Evolutionary conservation across 441 rosid genomes (phyloP), one percentile per base, ranked within the genome.

Genomic region (Macaranga tanarius): DNA sequence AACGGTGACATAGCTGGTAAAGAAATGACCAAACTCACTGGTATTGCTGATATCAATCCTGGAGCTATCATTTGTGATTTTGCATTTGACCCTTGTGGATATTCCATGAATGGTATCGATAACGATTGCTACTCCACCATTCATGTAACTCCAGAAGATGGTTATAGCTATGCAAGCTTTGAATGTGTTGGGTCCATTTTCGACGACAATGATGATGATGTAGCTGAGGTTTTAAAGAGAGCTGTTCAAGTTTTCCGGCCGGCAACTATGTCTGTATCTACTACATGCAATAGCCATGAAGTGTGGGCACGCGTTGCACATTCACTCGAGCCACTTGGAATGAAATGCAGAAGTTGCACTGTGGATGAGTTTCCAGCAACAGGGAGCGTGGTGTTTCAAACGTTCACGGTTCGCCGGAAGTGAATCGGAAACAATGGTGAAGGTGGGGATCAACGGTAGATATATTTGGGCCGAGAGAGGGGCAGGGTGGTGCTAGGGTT

Each of bases 101-200:
- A 95, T 84, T 95, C 99, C 20, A 95, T 95, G 99, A 95, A 95
- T 15, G 93, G 96, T 66, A 86, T 95, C 26, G 92, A 90, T 62
- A 85, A 88, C 1, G 94, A 90, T 40, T 87, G 90, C 28, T 95
- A 93, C 86, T 95, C 99, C 2, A 95, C 99, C 9, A 90, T 95
- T 58, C 99, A 95, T 71, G 99, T 95, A 23, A 95, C 99, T 0
- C 99, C 99, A 0, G 99, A 95, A 76, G 98, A 89, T 63, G 99
- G 98, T 1, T 91, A 81, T 68, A 93, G 98, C 86, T 95, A 95
- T 70, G 99, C 97, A 0, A 95, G 99, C 80, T 95, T 84, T 64
- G 99, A 95, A 83, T 85, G 90, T 56, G 81, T 90, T 3, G 97
- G 97, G 26, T 90, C 93, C 63, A 65, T 83, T 1, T 84, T 86